A percentile compares a stretch with the other conserved stretches of the same genome.
Evolutionary conservation across 352 stramenopile genomes (phyloP).

Genomic region (Phytophthora pistaciae): DNA sequence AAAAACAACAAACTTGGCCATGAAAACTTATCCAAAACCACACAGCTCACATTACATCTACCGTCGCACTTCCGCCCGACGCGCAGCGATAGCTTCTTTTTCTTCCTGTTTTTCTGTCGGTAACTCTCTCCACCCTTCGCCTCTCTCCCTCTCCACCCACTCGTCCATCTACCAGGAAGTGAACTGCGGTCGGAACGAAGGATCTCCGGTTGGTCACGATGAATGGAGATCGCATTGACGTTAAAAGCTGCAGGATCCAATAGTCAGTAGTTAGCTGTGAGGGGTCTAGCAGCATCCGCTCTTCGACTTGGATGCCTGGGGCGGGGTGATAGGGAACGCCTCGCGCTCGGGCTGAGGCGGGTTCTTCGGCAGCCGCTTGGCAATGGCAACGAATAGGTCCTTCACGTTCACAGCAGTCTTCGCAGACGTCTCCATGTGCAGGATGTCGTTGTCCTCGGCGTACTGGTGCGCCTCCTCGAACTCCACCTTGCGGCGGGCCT

Average conservation of each 20-base stretch:
- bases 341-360: slow-evolving; percentile 83
- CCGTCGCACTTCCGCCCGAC: slow-evolving; percentile 23
- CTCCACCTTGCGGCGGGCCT: slow-evolving; percentile 96
- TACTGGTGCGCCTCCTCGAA: slow-evolving; percentile 98
- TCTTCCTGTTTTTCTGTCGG: slow-evolving; percentile 25
- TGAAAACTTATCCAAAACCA: slow-evolving; percentile 44
- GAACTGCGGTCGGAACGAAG: slow-evolving; percentile 22
- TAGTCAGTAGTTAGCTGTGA: slow-evolving; percentile 39
- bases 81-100: slow-evolving; percentile 25
- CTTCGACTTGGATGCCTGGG: slow-evolving; percentile 82
- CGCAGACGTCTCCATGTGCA: slow-evolving; percentile 99
- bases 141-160: slow-evolving; percentile 20
- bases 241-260: slow-evolving; percentile 40
- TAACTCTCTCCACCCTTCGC: slow-evolving; percentile 13
- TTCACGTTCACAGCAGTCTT: slow-evolving; percentile 99
- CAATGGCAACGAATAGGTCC: slow-evolving; percentile 98
- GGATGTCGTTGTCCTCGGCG: slow-evolving; percentile 98
- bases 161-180: slow-evolving; percentile 19
- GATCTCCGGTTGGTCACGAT: slow-evolving; percentile 21
- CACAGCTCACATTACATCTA: slow-evolving; percentile 51
- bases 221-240: slow-evolving; percentile 33
- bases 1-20: slow-evolving; percentile 12
- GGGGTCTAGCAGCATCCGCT: slow-evolving; percentile 79
- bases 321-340: slow-evolving; percentile 85
- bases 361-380: slow-evolving; percentile 87